Evolutionary conservation across 192 early-diverging fungal species (phyloP), one percentile per base, ranked within the genome.

Genomic region (Podila minutissima): DNA sequence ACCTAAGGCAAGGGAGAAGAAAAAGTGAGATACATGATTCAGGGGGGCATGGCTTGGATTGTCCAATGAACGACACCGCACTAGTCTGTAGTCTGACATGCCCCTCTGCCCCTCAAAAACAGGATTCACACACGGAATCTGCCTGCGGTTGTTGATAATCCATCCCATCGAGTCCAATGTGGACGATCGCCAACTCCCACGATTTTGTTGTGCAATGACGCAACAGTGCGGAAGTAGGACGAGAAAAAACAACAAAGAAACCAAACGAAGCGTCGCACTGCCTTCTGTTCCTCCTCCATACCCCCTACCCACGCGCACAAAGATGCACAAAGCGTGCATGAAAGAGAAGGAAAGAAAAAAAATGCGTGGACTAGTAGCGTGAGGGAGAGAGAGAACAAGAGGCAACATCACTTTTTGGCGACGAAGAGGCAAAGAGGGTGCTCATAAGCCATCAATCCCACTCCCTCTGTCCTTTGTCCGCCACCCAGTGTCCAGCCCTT

Each of bases 1-100:
- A 85, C 15, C 94, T 93, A 71, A 49, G 29, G 17, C 41, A 82
- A 87, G 69, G 75, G 69, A 72, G 74, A 90, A 35, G 90, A 84
- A 62, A 24, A 35, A 6, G 32, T 29, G 46, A 67, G 62, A 63
- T 19, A 15, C 53, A n/a, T 20, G 20, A 46, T 51, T 62, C 35
- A 35, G 66, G 29, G 50, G 19, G 17, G 53, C 20, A 13, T 19
- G 22, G 28, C 51, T 32, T 65, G 41, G 41, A 17, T 46, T 46
- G 41, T 46, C 41, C 15, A 46, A 46, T 46, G 15, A 46, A 46
- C 12, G 15, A 46, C 31, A 68, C 46, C 13, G 3, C 41, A 70
- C 57, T 58, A 48, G 68, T 5, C 53, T 20, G 15, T 31, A 46
- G 0, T 13, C 1, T 46, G 41, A 17, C n/a, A 20, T 35, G 31